A percentile compares a stretch with the other conserved stretches of the same genome.
Evolutionary conservation across 768 basidiomycete species (phyloP).

Genomic region (Boletus reticulatus): DNA sequence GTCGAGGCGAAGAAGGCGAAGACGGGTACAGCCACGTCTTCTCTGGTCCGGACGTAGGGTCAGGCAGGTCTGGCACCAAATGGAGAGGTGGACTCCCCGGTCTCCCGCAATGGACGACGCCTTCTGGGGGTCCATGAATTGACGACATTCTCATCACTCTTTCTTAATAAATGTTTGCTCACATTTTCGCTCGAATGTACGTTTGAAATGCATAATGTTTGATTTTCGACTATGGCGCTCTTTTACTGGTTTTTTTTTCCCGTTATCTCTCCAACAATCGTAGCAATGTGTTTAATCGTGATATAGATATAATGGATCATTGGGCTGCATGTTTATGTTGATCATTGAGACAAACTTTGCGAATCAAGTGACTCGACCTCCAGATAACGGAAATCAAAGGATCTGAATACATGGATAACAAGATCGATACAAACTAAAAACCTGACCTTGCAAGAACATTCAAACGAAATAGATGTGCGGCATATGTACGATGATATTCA

Average conservation of each 20-base stretch:
- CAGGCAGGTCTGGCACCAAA: constrained; percentile 22
- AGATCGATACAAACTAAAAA: background rate
- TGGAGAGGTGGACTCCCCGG: constrained; percentile 34
- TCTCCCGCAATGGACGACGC: constrained; percentile 28
- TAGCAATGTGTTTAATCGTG: constrained; percentile 17
- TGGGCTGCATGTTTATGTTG: background rate
- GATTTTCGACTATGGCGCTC: constrained; percentile 6
- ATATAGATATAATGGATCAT: constrained; percentile 25
- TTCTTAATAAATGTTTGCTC: constrained; percentile 3
- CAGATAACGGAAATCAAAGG: no score
- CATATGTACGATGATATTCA: constrained; percentile 11
- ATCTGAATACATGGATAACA: background rate
- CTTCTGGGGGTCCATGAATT: constrained; percentile 6
- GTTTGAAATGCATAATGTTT: constrained; percentile 11
- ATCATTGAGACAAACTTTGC: no score
- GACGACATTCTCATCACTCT: background rate
- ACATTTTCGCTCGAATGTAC: constrained; percentile 8
- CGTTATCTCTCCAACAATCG: constrained; percentile 3
- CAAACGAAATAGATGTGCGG: constrained; percentile 10
- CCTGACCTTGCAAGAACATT: background rate
- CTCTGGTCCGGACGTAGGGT: constrained; percentile 17
- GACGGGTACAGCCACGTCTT: constrained; percentile 26
- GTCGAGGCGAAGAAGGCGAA: constrained; percentile 28
- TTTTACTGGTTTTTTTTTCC: background rate
- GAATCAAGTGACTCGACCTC: no score